phyloP scores from a whole-genome alignment of 345 rosid species.

The Ricinus communis region DNA sequence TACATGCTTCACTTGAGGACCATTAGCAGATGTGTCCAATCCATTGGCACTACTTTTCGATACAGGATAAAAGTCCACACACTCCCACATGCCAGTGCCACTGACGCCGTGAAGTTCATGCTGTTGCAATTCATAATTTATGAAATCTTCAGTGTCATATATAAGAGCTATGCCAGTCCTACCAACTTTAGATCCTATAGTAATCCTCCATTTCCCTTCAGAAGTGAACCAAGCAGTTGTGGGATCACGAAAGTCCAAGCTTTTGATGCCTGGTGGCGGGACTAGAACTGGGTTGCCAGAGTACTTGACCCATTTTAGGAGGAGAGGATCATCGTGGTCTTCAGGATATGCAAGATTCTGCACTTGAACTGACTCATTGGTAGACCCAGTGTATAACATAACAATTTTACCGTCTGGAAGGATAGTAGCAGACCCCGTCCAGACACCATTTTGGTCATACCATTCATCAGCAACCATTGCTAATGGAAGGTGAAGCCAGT shows the following conservation, averaged over 20 bases:
- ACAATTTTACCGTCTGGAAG: slow-evolving; percentile 73
- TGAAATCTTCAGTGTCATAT: slow-evolving; percentile 79
- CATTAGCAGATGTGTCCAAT: slow-evolving; percentile 53
- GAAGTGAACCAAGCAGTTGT: slow-evolving; percentile 91
- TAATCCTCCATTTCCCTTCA: slow-evolving; percentile 75
- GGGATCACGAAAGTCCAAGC: slow-evolving; percentile 87
- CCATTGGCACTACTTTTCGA: slow-evolving; percentile 35
- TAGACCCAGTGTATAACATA: slow-evolving; percentile 87
- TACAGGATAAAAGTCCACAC: slow-evolving; percentile 71
- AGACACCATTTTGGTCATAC: slow-evolving; percentile 80
- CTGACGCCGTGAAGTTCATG: slow-evolving; percentile 59
- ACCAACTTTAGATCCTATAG: slow-evolving; percentile 68
- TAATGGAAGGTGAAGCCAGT: slow-evolving; percentile 84
- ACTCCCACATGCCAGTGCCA: slow-evolving; percentile 93
- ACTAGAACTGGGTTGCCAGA: slow-evolving; percentile 69
- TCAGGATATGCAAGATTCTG: slow-evolving; percentile 92
- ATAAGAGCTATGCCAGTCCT: slow-evolving; percentile 66
- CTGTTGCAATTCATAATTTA: slow-evolving; percentile 34
- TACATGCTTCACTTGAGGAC: slow-evolving; percentile 55
- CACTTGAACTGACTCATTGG: slow-evolving; percentile 65
- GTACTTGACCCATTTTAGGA: slow-evolving; percentile 67
- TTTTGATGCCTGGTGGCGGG: slow-evolving; percentile 62
- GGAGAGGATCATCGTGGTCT: slow-evolving; percentile 69
- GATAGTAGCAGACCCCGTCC: slow-evolving; percentile 92
- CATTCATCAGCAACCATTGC: slow-evolving; percentile 87